Evolutionary conservation across 805 yeast species (phyloP).

Genomic region (Schwanniomyces pseudopolymorphus): DNA sequence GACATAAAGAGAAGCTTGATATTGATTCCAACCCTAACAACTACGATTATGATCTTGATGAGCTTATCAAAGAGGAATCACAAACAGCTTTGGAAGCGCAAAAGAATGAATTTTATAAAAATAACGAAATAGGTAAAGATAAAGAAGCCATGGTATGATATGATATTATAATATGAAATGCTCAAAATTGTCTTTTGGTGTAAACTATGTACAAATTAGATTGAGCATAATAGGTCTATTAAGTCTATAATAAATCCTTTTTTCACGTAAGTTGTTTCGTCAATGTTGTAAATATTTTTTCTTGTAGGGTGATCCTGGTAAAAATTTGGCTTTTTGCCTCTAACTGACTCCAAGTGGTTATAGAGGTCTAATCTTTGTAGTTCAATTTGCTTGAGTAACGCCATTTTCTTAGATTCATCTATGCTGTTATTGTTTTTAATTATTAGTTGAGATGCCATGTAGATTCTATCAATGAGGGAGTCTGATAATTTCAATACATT

Average conservation of each 20-base stretch:
- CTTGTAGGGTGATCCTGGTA: constrained; percentile 4
- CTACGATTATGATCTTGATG: constrained; percentile 45
- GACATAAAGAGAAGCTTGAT: constrained; percentile 33
- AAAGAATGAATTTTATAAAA: constrained; percentile 17
- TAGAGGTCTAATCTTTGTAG: neutral
- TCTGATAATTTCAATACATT: constrained; percentile 22
- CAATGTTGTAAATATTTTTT: constrained; percentile 12
- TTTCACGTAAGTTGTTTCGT: constrained; percentile 21
- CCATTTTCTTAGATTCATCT: neutral
- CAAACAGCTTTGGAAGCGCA: constrained; percentile 19
- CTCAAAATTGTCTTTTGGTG: neutral
- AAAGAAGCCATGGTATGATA: constrained; percentile 24
- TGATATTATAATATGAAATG: neutral
- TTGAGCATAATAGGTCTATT: constrained; percentile 8
- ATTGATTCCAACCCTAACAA: constrained; percentile 38
- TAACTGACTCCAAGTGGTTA: constrained; percentile 3
- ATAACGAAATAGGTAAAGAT: constrained; percentile 18
- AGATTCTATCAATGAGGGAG: constrained; percentile 13
- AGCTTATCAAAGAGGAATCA: constrained; percentile 38
- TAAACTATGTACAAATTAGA: neutral
- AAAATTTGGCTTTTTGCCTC: constrained; percentile 7
- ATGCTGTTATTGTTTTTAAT: constrained; percentile 5
- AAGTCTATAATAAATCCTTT: constrained; percentile 21
- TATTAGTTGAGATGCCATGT: constrained; percentile 11
- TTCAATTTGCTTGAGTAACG: neutral